A percentile compares a stretch with the other conserved stretches of the same genome.
Conservation (phyloP, 1,284 basidiomycete genomes). For the Microbotryomycetes sp. region DNA sequence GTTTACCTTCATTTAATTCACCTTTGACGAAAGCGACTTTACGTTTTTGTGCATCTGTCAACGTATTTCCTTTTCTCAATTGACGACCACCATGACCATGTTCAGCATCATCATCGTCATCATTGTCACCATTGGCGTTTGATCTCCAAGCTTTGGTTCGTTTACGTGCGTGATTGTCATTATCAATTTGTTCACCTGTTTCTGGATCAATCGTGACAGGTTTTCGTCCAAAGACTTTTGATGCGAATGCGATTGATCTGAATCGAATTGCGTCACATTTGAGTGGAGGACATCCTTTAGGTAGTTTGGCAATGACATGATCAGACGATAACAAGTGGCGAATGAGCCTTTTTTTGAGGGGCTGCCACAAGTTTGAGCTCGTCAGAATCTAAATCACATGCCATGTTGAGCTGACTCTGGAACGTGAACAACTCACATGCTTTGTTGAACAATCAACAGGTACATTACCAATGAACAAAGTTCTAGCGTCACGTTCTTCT, state of each 20-base stretch:
- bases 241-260: slow-evolving; percentile 79
- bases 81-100: slow-evolving; percentile 35
- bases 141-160: slow-evolving; percentile 60
- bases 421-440: slow-evolving; percentile 51
- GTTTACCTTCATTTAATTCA: slow-evolving; percentile 35
- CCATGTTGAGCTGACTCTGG: not conserved
- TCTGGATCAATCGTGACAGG: slow-evolving; percentile 41
- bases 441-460: slow-evolving; percentile 66
- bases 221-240: slow-evolving; percentile 54
- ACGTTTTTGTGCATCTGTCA: slow-evolving; percentile 82
- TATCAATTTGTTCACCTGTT: slow-evolving; percentile 37
- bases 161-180: slow-evolving; percentile 38
- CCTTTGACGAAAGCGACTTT: slow-evolving; percentile 90
- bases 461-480: slow-evolving; percentile 90
- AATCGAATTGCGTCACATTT: slow-evolving; percentile 86
- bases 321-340: slow-evolving; percentile 51
- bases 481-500: slow-evolving; percentile 66
- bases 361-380: slow-evolving; percentile 12
- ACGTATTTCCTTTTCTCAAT: slow-evolving; percentile 29
- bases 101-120: slow-evolving; percentile 44
- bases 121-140: slow-evolving; percentile 34
- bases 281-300: slow-evolving; percentile 47
- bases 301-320: slow-evolving; percentile 63
- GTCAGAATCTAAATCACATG: not conserved
- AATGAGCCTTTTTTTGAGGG: slow-evolving; percentile 41